phyloP scores from a whole-genome alignment of 2,329 filamentous ascomycete species.

The Aspergillus candidus region DNA sequence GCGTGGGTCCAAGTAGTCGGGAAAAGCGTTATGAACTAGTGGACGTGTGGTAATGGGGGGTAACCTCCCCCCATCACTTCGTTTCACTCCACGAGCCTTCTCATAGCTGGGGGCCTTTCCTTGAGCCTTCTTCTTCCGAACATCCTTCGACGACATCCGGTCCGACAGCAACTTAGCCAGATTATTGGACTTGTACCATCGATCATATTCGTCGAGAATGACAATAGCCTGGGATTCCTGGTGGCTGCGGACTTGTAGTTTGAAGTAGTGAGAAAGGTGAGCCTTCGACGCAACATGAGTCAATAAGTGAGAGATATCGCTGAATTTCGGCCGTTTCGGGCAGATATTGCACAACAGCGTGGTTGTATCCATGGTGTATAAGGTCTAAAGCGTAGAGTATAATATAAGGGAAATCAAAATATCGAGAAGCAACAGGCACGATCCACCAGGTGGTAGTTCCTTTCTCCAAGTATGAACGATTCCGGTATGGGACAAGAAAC shows the following conservation, averaged over 20 bases:
- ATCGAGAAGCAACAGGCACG: conserved; percentile 20
- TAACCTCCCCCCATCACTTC: conserved; percentile 2
- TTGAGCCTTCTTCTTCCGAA: conserved; percentile 48
- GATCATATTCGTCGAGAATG: conserved; percentile 62
- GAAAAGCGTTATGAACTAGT: conserved; percentile 5
- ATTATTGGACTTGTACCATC: conserved; percentile 68
- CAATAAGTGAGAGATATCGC: conserved; percentile 83
- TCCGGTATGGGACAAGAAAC: conserved; percentile 14
- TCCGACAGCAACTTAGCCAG: conserved; percentile 71
- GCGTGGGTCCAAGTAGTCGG: conserved; percentile 26
- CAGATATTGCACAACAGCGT: conserved; percentile 79
- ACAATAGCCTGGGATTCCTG: conserved; percentile 60
- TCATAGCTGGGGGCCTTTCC: conserved; percentile 7
- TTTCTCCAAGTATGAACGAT: conserved; percentile 19
- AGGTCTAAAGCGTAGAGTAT: conserved; percentile 4
- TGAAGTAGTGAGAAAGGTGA: conserved; percentile 81
- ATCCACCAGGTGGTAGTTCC: conserved; percentile 12
- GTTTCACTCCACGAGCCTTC: conserved; percentile 3
- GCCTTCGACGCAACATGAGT: conserved; percentile 90
- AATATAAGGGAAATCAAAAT: conserved; percentile 9
- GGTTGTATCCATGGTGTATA: conserved; percentile 43
- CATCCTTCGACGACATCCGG: conserved; percentile 69
- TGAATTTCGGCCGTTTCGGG: conserved; percentile 71
- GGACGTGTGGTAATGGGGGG: neutral
- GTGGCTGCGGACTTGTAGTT: conserved; percentile 65